A percentile compares a stretch with the other conserved stretches of the same genome.
Conservation (phyloP, 2,329 filamentous ascomycete species). For the Hymenotorrendiella dingleyae region DNA sequence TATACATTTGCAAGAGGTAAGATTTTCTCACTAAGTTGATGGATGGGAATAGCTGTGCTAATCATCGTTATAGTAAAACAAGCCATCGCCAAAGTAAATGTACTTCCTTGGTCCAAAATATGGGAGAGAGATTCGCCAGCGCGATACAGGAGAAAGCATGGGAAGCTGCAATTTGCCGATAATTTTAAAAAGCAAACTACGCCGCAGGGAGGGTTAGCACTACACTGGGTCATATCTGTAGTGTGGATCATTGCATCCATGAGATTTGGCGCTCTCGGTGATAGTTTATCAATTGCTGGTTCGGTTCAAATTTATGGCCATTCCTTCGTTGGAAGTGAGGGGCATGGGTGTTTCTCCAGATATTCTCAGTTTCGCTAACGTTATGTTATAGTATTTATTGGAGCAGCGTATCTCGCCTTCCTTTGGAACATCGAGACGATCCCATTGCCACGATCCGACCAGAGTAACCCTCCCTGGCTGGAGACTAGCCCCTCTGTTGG, state of each 20-base stretch:
- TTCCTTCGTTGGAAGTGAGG: not conserved
- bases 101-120: not conserved
- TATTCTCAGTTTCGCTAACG: not conserved
- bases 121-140: not conserved
- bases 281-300: not conserved
- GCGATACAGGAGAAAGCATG: no score
- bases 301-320: not conserved
- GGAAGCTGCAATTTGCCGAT: no score
- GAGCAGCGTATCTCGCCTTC: not conserved
- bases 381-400: not conserved
- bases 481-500: not conserved
- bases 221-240: not conserved
- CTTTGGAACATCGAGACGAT: not conserved
- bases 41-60: not conserved
- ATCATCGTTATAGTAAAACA: constrained; percentile 1
- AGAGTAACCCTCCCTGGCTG: no score
- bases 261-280: not conserved
- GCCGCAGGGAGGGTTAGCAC: not conserved
- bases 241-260: not conserved
- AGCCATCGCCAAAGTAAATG: not conserved
- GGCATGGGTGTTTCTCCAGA: not conserved
- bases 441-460: not conserved
- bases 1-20: constrained; percentile 6
- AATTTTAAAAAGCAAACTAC: not conserved
- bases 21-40: not conserved